Percentiles rank a stretch among this genome's conserved stretches.
These are phyloP conservation scores for Neoboletus brunneissimus DNA, from an alignment of 768 basidiomycete genomes.

Conservation along the genomic window DNA sequence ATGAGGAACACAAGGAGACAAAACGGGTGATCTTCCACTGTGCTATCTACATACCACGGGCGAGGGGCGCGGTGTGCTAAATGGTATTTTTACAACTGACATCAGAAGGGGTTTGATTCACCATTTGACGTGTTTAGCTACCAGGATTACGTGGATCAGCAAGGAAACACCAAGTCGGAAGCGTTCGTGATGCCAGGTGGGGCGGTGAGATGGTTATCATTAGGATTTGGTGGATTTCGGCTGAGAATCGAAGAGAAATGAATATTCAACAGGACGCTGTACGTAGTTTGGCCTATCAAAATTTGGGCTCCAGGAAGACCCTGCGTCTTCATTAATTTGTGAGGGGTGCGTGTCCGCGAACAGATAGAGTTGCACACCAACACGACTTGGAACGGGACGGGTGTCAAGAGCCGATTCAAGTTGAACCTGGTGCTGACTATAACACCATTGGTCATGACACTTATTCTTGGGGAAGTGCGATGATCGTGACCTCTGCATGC, in stretches of 20 bases:
- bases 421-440: background rate
- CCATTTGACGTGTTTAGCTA: no score
- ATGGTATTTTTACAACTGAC: background rate
- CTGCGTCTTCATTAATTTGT: background rate
- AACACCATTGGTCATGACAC: background rate
- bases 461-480: conserved; percentile 1
- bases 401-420: background rate
- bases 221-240: no score
- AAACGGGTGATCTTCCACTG: conserved; percentile 24
- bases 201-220: background rate
- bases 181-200: background rate
- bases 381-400: background rate
- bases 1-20: conserved; percentile 39
- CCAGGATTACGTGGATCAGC: background rate
- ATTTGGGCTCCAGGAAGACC: background rate
- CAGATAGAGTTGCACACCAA: background rate
- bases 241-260: no score
- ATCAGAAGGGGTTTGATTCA: no score
- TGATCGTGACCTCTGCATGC: background rate
- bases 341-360: background rate
- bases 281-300: background rate
- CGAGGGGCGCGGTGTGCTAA: background rate
- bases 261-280: background rate
- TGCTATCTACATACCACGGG: background rate
- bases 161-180: background rate